Conservation (phyloP, 2,329 filamentous ascomycete genomes). For the Dactylellina haptotyla region DNA sequence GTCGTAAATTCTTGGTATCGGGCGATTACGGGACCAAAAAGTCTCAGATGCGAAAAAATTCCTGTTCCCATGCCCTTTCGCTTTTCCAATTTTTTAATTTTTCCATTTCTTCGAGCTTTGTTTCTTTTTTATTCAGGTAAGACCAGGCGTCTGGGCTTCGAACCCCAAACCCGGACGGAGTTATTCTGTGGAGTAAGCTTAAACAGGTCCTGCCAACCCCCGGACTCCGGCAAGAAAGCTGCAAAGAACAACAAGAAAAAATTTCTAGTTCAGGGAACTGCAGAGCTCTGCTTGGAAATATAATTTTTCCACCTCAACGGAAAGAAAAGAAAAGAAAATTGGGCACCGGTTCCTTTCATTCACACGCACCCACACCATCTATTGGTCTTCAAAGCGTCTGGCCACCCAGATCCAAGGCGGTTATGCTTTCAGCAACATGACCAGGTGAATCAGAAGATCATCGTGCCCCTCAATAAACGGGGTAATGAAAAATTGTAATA, state of each 20-base stretch:
- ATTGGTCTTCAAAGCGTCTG: slow-evolving; percentile 31
- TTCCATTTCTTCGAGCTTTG: background rate
- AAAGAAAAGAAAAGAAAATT: background rate
- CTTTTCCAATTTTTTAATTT: slow-evolving; percentile 1
- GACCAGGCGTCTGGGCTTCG: slow-evolving; percentile 42
- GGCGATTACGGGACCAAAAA: slow-evolving; percentile 49
- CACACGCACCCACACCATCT: slow-evolving; percentile 10
- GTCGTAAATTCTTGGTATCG: slow-evolving; percentile 54
- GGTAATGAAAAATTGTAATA: slow-evolving; percentile 15
- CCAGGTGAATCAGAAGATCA: slow-evolving; percentile 45
- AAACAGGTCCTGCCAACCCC: slow-evolving; percentile 9
- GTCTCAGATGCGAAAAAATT: slow-evolving; percentile 22
- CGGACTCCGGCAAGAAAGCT: slow-evolving; percentile 11
- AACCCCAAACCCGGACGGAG: slow-evolving; percentile 50
- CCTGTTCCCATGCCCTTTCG: background rate
- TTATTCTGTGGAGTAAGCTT: slow-evolving; percentile 49
- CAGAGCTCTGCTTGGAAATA: slow-evolving; percentile 35
- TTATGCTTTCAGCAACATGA: slow-evolving; percentile 35
- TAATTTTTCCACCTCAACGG: background rate
- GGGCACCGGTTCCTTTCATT: slow-evolving; percentile 1
- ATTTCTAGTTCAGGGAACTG: slow-evolving; percentile 46
- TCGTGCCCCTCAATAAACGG: slow-evolving; percentile 11
- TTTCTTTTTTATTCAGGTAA: slow-evolving; percentile 4
- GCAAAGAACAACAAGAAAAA: slow-evolving; percentile 13
- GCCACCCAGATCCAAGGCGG: slow-evolving; percentile 25